phyloP scores from a whole-genome alignment of 2,329 filamentous ascomycete genomes.

The Alternaria arborescens region DNA sequence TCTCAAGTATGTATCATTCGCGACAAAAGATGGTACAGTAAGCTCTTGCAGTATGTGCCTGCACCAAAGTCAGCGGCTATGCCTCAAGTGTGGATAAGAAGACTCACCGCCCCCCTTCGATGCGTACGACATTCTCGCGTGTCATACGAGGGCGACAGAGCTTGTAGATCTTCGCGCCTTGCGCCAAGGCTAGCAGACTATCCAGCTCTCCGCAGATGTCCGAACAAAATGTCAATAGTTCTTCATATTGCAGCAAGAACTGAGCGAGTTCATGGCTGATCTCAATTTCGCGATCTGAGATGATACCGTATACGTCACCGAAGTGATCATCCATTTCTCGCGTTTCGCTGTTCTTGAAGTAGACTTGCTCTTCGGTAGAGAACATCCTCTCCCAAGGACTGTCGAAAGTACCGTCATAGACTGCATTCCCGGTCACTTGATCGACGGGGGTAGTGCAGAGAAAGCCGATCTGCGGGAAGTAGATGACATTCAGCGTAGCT shows the following conservation, averaged over 20 bases:
- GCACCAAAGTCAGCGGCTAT: neutral
- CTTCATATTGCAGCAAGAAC: conserved; percentile 73
- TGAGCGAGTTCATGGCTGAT: conserved; percentile 81
- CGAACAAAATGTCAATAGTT: conserved; percentile 72
- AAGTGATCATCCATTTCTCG: conserved; percentile 79
- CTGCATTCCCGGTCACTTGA: conserved; percentile 63
- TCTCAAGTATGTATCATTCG: conserved; percentile 77
- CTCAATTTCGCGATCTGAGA: conserved; percentile 91
- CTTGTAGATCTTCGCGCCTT: conserved; percentile 77
- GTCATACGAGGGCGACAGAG: conserved; percentile 76
- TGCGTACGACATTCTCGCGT: conserved; percentile 72
- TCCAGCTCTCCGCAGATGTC: conserved; percentile 88
- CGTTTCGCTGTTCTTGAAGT: conserved; percentile 89
- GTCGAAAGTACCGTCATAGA: conserved; percentile 68
- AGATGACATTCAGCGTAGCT: conserved; percentile 76
- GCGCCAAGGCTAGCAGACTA: conserved; percentile 79
- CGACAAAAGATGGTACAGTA: conserved; percentile 79
- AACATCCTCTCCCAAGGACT: conserved; percentile 83
- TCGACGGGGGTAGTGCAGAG: conserved; percentile 77
- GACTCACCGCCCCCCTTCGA: conserved; percentile 74
- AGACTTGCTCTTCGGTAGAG: conserved; percentile 72
- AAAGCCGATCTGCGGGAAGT: conserved; percentile 91
- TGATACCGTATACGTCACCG: conserved; percentile 85
- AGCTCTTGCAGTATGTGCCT: conserved; percentile 87
- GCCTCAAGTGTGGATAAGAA: accelerated